These are phyloP conservation scores for Pseudozyma hubeiensis DNA, from an alignment of 1,284 basidiomycete genomes.

Conservation along the genomic window DNA sequence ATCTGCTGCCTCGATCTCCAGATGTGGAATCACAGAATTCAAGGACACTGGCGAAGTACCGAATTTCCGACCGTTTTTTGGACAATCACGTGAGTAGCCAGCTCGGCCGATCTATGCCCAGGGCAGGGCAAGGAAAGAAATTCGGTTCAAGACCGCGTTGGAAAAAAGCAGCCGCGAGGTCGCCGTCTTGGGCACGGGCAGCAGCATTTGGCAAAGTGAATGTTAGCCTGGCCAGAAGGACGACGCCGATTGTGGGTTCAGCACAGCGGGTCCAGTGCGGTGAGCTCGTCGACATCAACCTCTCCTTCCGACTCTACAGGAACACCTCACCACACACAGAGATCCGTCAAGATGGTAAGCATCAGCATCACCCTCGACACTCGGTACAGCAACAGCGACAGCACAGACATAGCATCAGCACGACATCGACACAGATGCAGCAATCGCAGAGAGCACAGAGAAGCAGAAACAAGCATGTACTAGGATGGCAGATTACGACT, in stretches of 20 bases:
- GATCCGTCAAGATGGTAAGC: conserved; percentile 61
- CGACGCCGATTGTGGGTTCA: not conserved
- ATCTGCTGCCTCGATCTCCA: conserved; percentile 12
- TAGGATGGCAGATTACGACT: not conserved
- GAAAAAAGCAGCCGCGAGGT: too few species aligned
- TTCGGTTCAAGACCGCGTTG: too few species aligned
- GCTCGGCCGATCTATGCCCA: conserved; percentile 14
- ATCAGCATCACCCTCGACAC: conserved; percentile 14
- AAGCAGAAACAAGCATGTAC: not conserved
- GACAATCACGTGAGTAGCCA: conserved; percentile 10
- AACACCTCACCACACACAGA: conserved; percentile 50
- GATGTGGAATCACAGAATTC: conserved; percentile 3
- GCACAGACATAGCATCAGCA: conserved; percentile 9
- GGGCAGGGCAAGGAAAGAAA: too few species aligned
- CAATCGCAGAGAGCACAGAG: conserved; percentile 3
- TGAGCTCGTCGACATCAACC: conserved; percentile 32
- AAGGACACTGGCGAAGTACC: not conserved
- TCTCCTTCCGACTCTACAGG: conserved; percentile 41
- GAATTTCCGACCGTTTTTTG: not conserved
- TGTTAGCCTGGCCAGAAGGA: not conserved
- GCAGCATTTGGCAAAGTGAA: not conserved
- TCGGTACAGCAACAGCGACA: not conserved
- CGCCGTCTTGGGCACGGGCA: too few species aligned
- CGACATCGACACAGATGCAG: conserved; percentile 5
- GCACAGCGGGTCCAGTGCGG: conserved; percentile 2